Base-by-base conservation (phyloP, 768 basidiomycete species). In the Cytidiella melzeri region DNA sequence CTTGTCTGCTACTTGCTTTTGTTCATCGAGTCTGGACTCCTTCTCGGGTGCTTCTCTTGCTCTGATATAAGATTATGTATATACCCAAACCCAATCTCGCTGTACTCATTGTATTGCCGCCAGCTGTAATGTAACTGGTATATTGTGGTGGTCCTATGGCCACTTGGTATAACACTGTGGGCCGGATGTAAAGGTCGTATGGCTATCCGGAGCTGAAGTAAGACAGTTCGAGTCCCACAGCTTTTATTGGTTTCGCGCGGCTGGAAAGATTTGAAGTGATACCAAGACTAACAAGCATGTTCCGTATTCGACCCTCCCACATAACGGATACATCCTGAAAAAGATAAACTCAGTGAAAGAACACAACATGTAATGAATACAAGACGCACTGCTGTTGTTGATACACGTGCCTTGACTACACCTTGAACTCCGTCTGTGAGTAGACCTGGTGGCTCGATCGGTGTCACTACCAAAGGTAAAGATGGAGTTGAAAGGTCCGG, bases 271-370 rank as follows among this genome's bases (percentile, higher is more conserved):
- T 91, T 3, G 92, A 91, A n/a, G 92, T 78, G 13, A 96, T 82
- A 4, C 95, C 95, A 24, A 95, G 64, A 55, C 92, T 88, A 54
- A 98, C 81, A 6, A 98, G 71, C 73, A 93, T 84, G 57, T 92
- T 92, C 45, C 84, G 80, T 58, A 98, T 65, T 19, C 94, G 82
- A 12, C 94, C 92, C 69, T 96, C 92, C 89, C 95, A 98, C 64
- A 96, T 79, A 36, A 98, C 63, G 4, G 94, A 87, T 18, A 97
- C 74, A 53, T 92, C 87, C 93, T 93, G 50, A n/a, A n/a, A n/a
- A n/a, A n/a, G n/a, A n/a, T n/a, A n/a, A n/a, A n/a, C n/a, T n/a
- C n/a, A n/a, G n/a, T n/a, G n/a, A n/a, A n/a, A n/a, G n/a, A n/a
- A n/a, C n/a, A n/a, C n/a, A n/a, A n/a, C n/a, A n/a, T n/a, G n/a